Conservation (phyloP, 2,329 filamentous ascomycete genomes). For the Colletotrichum sojae region DNA sequence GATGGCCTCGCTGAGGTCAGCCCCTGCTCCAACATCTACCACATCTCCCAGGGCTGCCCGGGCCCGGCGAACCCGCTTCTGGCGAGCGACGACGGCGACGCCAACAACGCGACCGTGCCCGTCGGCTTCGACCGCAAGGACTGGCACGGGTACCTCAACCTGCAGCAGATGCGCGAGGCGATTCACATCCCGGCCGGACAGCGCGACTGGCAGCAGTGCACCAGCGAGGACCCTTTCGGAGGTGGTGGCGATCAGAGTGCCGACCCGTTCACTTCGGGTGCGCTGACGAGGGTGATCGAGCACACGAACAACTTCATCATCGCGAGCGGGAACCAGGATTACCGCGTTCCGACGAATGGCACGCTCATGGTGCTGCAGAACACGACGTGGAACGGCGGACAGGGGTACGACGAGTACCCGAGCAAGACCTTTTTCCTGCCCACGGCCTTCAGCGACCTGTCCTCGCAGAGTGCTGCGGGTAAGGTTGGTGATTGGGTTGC, state of each 20-base stretch:
- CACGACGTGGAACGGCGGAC: constrained; percentile 82
- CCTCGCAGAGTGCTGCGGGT: constrained; percentile 26
- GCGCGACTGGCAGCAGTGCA: constrained; percentile 51
- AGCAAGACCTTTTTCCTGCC: constrained; percentile 78
- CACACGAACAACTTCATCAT: constrained; percentile 80
- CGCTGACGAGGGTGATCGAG: constrained; percentile 81
- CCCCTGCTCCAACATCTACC: constrained; percentile 87
- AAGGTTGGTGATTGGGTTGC: constrained; percentile 31
- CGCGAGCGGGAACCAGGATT: constrained; percentile 79
- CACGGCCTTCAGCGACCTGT: neutral
- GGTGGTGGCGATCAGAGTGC: constrained; percentile 61
- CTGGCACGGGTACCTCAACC: constrained; percentile 76
- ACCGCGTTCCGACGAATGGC: constrained; percentile 76
- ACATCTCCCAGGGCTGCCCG: constrained; percentile 81
- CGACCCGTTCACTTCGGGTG: constrained; percentile 60
- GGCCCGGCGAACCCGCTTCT: constrained; percentile 77
- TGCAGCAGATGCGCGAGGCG: constrained; percentile 77
- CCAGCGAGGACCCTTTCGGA: constrained; percentile 60
- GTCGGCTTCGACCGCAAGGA: constrained; percentile 74
- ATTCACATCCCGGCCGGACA: constrained; percentile 71
- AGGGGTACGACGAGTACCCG: constrained; percentile 77
- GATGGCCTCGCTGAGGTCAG: constrained; percentile 71
- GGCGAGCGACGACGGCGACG: constrained; percentile 74
- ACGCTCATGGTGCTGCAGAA: constrained; percentile 82
- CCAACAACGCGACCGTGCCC: constrained; percentile 48